These are phyloP conservation scores for Teratosphaeria zuluensis DNA, from an alignment of 2,329 filamentous ascomycete genomes.

Conservation along the genomic window DNA sequence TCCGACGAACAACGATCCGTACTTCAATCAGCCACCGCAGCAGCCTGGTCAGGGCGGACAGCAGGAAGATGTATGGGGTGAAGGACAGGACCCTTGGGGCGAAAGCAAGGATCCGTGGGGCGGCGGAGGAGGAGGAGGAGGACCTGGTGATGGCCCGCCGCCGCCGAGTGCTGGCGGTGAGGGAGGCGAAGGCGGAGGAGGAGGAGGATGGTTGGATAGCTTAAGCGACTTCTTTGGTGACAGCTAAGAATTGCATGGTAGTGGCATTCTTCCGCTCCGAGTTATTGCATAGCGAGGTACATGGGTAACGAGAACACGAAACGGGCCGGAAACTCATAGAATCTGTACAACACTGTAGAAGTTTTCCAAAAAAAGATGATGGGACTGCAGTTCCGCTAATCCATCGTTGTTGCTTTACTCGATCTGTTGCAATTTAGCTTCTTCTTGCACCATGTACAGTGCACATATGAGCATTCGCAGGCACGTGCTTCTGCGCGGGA, in stretches of 20 bases:
- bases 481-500: too few species aligned
- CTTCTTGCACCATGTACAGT: too few species aligned
- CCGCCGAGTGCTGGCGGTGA: conserved; percentile 21
- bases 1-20: conserved; percentile 19
- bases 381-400: too few species aligned
- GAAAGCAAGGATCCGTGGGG: conserved; percentile 23
- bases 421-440: too few species aligned
- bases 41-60: not conserved
- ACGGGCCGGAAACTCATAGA: not conserved
- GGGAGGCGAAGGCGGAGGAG: conserved; percentile 21
- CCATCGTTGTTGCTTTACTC: too few species aligned
- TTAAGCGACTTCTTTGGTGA: conserved; percentile 14
- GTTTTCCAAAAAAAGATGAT: not conserved
- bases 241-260: not conserved
- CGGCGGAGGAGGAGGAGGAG: conserved; percentile 23
- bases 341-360: not conserved
- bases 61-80: conserved; percentile 7
- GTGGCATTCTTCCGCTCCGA: not conserved
- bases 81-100: conserved; percentile 3
- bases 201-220: conserved; percentile 17
- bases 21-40: conserved; percentile 9
- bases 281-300: not conserved
- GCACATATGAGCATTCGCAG: too few species aligned
- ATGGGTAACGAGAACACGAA: not conserved
- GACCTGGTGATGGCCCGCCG: conserved; percentile 25